Conservation (phyloP, 208 protist species). For the Phytomonas sp. region DNA sequence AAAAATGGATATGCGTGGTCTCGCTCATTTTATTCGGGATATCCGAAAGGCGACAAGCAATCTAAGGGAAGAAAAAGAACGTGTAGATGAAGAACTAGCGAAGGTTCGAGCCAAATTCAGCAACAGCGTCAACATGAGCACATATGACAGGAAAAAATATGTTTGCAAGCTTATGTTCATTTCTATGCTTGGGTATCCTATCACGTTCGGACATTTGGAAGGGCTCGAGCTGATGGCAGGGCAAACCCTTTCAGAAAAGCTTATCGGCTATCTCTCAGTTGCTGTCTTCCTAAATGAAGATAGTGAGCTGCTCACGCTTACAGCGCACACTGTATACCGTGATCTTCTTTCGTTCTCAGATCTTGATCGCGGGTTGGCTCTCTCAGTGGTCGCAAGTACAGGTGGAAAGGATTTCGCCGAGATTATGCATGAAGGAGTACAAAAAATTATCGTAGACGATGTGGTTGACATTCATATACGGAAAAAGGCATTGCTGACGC, state of each 20-base stretch:
- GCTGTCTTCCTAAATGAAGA: slow-evolving; percentile 96
- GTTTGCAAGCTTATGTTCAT: slow-evolving; percentile 99
- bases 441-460: slow-evolving; percentile 88
- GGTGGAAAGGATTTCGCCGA: slow-evolving; percentile 97
- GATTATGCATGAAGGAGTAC: slow-evolving; percentile 91
- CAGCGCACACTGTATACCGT: slow-evolving; percentile 95
- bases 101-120: slow-evolving; percentile 98
- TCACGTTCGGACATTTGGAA: slow-evolving; percentile 99
- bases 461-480: slow-evolving; percentile 79
- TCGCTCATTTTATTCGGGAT: slow-evolving; percentile 95
- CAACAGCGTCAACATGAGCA: slow-evolving; percentile 59
- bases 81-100: slow-evolving; percentile 97
- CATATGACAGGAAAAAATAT: slow-evolving; percentile 99
- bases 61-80: slow-evolving; percentile 92
- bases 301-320: slow-evolving; percentile 95
- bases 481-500: slow-evolving; percentile 97
- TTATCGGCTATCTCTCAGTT: slow-evolving; percentile 96
- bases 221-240: slow-evolving; percentile 95
- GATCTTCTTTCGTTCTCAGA: slow-evolving; percentile 93
- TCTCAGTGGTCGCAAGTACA: slow-evolving; percentile 96
- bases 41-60: slow-evolving; percentile 87
- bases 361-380: slow-evolving; percentile 91
- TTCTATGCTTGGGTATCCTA: slow-evolving; percentile 98
- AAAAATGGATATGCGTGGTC: slow-evolving; percentile 95
- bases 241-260: slow-evolving; percentile 95